Percentiles rank a stretch among this genome's conserved stretches.
These are phyloP conservation scores for Astraeus odoratus DNA, from an alignment of 768 basidiomycete species.

Conservation along the genomic window DNA sequence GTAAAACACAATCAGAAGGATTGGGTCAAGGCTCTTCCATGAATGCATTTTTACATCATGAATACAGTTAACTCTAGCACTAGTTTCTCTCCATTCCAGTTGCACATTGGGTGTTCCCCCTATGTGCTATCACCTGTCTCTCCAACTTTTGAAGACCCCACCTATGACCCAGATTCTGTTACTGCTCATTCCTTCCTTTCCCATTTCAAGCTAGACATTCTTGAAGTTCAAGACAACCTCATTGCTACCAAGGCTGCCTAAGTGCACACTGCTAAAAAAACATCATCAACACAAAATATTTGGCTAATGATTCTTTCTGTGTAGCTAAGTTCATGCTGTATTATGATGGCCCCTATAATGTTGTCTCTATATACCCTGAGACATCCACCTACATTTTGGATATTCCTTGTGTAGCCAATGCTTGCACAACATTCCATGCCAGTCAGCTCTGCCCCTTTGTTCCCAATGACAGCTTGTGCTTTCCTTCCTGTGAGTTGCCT, in stretches of 20 bases:
- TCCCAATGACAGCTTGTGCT: constrained; percentile 16
- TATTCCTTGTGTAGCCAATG: constrained; percentile 9
- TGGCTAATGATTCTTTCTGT: background rate
- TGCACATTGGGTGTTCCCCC: background rate
- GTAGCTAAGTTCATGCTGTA: background rate
- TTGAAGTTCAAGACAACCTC: no score
- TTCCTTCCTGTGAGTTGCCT: constrained; percentile 12
- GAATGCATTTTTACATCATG: no score
- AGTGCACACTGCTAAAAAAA: no score
- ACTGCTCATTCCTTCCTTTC: background rate
- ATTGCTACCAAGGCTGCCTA: no score
- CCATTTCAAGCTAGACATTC: background rate
- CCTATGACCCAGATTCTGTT: no score
- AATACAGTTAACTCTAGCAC: no score
- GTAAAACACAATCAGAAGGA: no score
- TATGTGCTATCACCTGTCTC: no score
- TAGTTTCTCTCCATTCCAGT: no score
- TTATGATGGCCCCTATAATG: background rate
- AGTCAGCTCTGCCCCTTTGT: constrained; percentile 12
- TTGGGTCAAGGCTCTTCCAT: no score
- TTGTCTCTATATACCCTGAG: constrained; percentile 15
- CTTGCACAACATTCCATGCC: constrained; percentile 22
- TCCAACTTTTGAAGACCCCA: no score
- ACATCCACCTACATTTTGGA: constrained; percentile 5
- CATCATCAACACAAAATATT: background rate